phyloP scores from a whole-genome alignment of 495 filamentous ascomycete genomes.

The Massariosphaeria phaeospora region DNA sequence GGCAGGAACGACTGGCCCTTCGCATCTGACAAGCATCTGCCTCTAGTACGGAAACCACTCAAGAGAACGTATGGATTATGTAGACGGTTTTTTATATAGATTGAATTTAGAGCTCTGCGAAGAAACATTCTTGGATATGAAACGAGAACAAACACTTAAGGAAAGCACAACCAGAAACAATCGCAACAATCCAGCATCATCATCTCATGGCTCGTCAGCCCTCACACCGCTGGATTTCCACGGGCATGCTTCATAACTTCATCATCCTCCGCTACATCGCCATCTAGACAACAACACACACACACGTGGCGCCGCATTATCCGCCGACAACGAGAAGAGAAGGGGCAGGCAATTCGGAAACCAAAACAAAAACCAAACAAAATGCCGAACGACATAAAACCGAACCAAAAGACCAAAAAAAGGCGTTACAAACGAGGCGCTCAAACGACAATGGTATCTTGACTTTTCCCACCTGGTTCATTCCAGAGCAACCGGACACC shows the following conservation, averaged over 20 bases:
- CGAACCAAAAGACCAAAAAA: not conserved
- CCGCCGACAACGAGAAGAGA: not conserved
- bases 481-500: no score
- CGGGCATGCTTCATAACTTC: constrained; percentile 1
- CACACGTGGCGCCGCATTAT: no score
- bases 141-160: not conserved
- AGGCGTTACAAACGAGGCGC: not conserved
- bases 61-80: no score
- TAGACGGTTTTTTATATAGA: no score
- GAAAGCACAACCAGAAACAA: not conserved
- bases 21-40: no score
- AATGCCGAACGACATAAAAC: not conserved
- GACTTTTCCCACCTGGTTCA: no score
- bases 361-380: not conserved
- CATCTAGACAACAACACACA: no score
- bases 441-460: constrained; percentile 22
- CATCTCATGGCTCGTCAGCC: no score
- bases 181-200: not conserved
- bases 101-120: constrained; percentile 12
- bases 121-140: constrained; percentile 5
- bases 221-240: not conserved
- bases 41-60: no score
- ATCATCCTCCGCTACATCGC: not conserved
- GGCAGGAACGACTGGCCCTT: constrained; percentile 6
- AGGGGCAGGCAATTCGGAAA: not conserved